Conservation (phyloP, 345 rosid species). For the Adansonia digitata region DNA sequence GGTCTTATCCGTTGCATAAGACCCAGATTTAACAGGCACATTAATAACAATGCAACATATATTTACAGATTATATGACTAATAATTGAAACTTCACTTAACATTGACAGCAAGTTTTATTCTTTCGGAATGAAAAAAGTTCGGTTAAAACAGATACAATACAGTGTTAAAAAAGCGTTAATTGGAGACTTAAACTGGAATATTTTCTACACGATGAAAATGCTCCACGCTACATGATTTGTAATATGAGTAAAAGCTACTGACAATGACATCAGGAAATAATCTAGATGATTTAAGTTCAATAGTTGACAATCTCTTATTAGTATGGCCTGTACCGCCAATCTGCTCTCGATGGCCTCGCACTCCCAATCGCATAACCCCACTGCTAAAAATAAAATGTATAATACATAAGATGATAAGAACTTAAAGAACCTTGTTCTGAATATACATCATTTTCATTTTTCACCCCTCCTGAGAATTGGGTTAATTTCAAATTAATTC, state of each 20-base stretch:
- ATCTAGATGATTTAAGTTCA: background rate
- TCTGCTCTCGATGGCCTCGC: conserved; percentile 80
- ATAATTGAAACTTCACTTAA: background rate
- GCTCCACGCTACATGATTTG: background rate
- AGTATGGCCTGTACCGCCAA: conserved; percentile 94
- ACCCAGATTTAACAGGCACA: too few relatives aligned
- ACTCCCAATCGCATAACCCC: conserved; percentile 66
- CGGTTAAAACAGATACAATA: background rate
- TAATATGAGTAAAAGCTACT: background rate
- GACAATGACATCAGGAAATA: background rate
- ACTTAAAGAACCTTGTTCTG: background rate
- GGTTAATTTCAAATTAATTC: background rate
- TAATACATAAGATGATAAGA: background rate
- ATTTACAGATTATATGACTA: too few relatives aligned
- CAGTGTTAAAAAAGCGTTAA: background rate
- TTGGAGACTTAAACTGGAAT: background rate
- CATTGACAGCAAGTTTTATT: background rate
- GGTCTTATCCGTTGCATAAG: background rate
- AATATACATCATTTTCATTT: background rate
- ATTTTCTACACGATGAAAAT: background rate
- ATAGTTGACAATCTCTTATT: conserved; percentile 11
- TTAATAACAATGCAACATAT: too few relatives aligned
- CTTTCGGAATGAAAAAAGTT: background rate
- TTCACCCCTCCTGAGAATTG: background rate
- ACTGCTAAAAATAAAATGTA: conserved; percentile 34